phyloP scores from a whole-genome alignment of 73 alveolate genomes.

The Paramecium primaurelia region DNA sequence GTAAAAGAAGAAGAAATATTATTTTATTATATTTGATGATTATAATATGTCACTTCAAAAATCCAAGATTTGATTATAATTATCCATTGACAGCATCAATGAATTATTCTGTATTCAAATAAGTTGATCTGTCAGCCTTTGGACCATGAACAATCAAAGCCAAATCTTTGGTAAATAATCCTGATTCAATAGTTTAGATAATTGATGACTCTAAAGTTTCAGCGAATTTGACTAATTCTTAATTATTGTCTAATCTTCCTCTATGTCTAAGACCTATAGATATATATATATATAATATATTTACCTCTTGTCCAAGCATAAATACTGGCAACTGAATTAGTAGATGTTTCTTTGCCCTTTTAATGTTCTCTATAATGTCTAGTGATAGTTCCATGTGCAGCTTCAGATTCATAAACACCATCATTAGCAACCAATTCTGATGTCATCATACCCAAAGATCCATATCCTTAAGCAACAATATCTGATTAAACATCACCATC shows the following conservation, averaged over 20 bases:
- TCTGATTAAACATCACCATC: slow-evolving; percentile 91
- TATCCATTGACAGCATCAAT: slow-evolving; percentile 60
- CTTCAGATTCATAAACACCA: slow-evolving; percentile 84
- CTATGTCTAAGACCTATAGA: slow-evolving; percentile 68
- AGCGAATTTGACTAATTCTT: slow-evolving; percentile 61
- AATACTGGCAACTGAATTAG: slow-evolving; percentile 86
- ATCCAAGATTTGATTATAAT: neutral
- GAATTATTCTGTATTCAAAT: slow-evolving; percentile 57
- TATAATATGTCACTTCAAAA: neutral
- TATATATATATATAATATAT: neutral
- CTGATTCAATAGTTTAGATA: slow-evolving; percentile 74
- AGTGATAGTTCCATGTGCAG: slow-evolving; percentile 93
- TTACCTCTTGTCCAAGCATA: slow-evolving; percentile 89
- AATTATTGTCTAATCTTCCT: slow-evolving; percentile 75
- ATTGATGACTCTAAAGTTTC: slow-evolving; percentile 73
- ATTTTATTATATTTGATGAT: neutral
- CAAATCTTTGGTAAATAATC: slow-evolving; percentile 86
- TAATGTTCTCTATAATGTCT: slow-evolving; percentile 85
- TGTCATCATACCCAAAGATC: slow-evolving; percentile 85
- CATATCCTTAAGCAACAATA: slow-evolving; percentile 89
- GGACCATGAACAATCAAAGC: slow-evolving; percentile 77
- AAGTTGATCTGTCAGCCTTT: slow-evolving; percentile 32
- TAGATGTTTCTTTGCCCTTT: slow-evolving; percentile 82
- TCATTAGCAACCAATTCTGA: slow-evolving; percentile 77
- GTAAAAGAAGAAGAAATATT: neutral